These are phyloP conservation scores for Fusarium globosum DNA, from an alignment of 2,329 filamentous ascomycete species.

Conservation along the genomic window DNA sequence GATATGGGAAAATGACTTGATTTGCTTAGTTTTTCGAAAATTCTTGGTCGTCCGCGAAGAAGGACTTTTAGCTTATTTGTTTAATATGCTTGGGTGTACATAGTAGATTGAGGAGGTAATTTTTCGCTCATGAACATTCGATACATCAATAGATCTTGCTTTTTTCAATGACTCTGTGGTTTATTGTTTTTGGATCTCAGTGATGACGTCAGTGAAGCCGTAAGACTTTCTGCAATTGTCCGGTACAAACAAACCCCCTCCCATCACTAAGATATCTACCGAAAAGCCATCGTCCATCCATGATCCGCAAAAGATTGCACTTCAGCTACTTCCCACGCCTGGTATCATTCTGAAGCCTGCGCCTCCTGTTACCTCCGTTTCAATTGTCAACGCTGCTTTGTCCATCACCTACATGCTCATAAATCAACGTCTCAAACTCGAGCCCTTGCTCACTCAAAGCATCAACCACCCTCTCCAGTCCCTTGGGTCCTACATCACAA, in stretches of 20 bases:
- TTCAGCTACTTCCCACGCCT: background rate
- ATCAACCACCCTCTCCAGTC: background rate
- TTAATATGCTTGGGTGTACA: slow-evolving; percentile 20
- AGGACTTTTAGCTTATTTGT: slow-evolving; percentile 20
- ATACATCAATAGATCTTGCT: background rate
- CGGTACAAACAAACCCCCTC: too few relatives aligned
- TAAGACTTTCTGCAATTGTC: too few relatives aligned
- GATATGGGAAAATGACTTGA: slow-evolving; percentile 5
- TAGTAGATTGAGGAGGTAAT: slow-evolving; percentile 4
- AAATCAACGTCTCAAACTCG: background rate
- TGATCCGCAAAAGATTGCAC: background rate
- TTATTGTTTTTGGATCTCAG: too few relatives aligned
- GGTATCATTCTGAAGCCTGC: background rate
- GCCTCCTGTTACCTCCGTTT: background rate
- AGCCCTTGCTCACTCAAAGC: background rate
- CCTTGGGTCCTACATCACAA: background rate
- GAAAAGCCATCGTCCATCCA: fast-evolving
- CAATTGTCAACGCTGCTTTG: background rate
- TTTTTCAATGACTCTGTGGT: background rate
- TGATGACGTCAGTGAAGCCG: background rate
- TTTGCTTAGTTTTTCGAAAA: background rate
- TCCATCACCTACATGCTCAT: background rate
- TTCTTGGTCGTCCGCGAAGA: background rate
- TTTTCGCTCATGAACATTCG: background rate
- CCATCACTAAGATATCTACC: fast-evolving